Base-by-base conservation (phyloP, 2,329 filamentous ascomycete genomes). In the Saccharata proteae region DNA sequence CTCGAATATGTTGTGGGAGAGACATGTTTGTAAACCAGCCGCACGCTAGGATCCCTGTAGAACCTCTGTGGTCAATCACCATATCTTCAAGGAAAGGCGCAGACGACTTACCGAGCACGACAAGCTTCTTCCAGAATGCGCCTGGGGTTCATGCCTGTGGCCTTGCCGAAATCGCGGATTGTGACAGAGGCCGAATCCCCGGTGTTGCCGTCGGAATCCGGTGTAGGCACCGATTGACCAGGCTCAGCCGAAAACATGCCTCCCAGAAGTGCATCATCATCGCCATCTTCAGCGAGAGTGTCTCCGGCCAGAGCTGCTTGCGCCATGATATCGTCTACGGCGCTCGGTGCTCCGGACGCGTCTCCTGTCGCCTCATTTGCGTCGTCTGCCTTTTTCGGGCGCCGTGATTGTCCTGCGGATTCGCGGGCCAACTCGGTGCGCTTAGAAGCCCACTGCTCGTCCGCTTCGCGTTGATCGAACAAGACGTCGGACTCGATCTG, bases 41-140 rank as follows among this genome's bases (percentile, higher is more conserved):
- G 78, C 17, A 69, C 80, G 3, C 67, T 66, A 2, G 77, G 62
- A 48, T 93, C 84, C 55, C 83, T 80, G 20, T 29, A 32, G 37
- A 41, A 47, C 20, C 8, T 30, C 6, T 19, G 23, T 24, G 11
- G 8, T 7, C 11, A 5, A 26, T 14, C 14, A 23, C 4, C 13
- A 23, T 24, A 27, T 5, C 6, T 10, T 12, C 9, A 20, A 9
- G 8, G 13, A 16, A 18, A 18, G 9, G 13, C 18, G 19, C 6
- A 8, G 12, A 25, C 28, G 11, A 46, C 52, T 42, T 54, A 80
- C 78, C 78, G 78, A 40, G 84, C 73, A 44, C 80, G 77, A 51
- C 86, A 92, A n/a, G 82, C 73, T 52, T 94, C 86, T 52, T 94
- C 85, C 9, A 96, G 59, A 16, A 82, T 67, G 41, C 80, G 70